Conservation (phyloP, 2,329 filamentous ascomycete genomes). For the Macrophomina phaseolina region DNA sequence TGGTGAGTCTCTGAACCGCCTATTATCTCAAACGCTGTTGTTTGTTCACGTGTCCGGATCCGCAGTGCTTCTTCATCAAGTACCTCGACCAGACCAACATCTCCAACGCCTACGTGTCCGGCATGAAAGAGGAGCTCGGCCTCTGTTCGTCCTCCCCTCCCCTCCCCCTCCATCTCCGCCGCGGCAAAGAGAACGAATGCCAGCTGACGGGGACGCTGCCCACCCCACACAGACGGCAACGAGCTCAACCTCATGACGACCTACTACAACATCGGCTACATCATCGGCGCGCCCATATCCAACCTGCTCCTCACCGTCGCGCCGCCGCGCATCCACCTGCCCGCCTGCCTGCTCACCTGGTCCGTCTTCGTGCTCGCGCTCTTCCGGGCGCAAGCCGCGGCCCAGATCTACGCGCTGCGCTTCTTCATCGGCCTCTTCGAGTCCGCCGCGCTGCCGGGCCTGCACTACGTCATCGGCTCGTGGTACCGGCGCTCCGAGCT, state of each 20-base stretch:
- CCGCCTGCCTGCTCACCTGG: constrained; percentile 17
- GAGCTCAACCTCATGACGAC: constrained; percentile 28
- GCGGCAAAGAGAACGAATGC: too few species aligned
- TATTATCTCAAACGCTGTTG: background rate
- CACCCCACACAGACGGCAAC: constrained; percentile 18
- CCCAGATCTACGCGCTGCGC: constrained; percentile 22
- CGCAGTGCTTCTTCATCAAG: constrained; percentile 33
- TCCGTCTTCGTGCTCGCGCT: constrained; percentile 22
- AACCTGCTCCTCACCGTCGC: constrained; percentile 13
- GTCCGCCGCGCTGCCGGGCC: constrained; percentile 16
- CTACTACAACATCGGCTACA: constrained; percentile 28
- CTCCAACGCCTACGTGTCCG: constrained; percentile 37
- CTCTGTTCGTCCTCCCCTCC: constrained; percentile 27
- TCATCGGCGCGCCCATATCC: constrained; percentile 18
- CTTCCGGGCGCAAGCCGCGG: background rate
- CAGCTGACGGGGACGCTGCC: background rate
- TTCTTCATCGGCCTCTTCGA: constrained; percentile 28
- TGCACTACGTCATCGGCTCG: constrained; percentile 32
- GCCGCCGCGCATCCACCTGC: constrained; percentile 18
- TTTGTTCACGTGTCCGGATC: too few species aligned
- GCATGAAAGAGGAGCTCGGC: constrained; percentile 38
- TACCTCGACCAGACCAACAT: constrained; percentile 36
- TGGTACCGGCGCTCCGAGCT: constrained; percentile 27
- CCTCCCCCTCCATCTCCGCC: background rate
- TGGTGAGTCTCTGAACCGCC: constrained; percentile 5